phyloP scores from a whole-genome alignment of 164 flowering plant genomes.

The Santalum album region DNA sequence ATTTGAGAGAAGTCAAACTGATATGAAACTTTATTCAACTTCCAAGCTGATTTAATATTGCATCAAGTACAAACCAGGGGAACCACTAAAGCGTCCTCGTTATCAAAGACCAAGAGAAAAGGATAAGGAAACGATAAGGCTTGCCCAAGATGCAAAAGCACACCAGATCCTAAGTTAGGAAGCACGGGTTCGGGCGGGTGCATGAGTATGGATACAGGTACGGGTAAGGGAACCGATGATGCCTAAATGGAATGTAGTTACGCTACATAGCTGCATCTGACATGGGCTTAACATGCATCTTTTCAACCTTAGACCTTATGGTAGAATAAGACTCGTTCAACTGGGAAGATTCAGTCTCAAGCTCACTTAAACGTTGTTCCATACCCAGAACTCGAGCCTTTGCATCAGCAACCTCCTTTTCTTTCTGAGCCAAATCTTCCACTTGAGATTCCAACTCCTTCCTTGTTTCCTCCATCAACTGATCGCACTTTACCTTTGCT shows the following conservation, averaged over 20 bases:
- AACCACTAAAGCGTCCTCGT: too few relatives aligned
- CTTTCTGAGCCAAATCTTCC: constrained; percentile 1
- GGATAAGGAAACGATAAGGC: not conserved
- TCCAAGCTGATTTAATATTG: too few relatives aligned
- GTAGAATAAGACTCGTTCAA: not conserved
- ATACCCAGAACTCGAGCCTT: not conserved
- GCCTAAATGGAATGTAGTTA: too few relatives aligned
- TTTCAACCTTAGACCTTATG: not conserved
- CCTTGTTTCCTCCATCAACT: not conserved
- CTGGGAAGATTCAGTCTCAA: not conserved
- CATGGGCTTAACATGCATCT: not conserved
- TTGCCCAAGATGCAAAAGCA: not conserved
- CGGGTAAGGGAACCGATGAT: too few relatives aligned
- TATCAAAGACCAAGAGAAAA: not conserved
- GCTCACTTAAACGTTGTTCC: not conserved
- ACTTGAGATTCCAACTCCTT: not conserved
- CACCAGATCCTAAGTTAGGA: too few relatives aligned
- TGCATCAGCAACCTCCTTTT: not conserved
- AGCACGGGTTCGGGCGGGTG: too few relatives aligned
- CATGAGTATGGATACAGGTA: too few relatives aligned
- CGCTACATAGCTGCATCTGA: not conserved
- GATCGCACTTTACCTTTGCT: not conserved
- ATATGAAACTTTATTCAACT: too few relatives aligned
- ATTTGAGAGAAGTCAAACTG: too few relatives aligned
- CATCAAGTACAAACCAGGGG: too few relatives aligned